A percentile compares a stretch with the other conserved stretches of the same genome.
These are phyloP conservation scores for Pseudotsuga menziesii DNA, from an alignment of 75 land plant species.

Conservation along the genomic window DNA sequence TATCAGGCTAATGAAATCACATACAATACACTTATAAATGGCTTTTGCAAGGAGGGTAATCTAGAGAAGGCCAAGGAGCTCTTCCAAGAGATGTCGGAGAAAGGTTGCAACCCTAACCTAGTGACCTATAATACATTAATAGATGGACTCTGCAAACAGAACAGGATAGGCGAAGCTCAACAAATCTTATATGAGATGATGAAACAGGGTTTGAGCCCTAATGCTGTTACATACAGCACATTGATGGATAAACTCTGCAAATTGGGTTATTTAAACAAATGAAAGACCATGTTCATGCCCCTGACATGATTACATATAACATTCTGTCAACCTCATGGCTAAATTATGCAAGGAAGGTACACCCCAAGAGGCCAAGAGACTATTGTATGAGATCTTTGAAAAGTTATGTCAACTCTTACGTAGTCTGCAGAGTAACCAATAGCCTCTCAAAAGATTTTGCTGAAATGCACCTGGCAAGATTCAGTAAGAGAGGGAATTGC, in stretches of 20 bases:
- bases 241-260: conserved; percentile 5
- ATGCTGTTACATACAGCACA: conserved; percentile 23
- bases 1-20: conserved; percentile 2
- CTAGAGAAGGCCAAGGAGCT: conserved; percentile 10
- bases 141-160: conserved; percentile 18
- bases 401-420: too few relatives aligned
- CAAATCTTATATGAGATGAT: conserved; percentile 19
- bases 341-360: too few relatives aligned
- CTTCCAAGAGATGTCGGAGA: conserved; percentile 15
- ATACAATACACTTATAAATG: conserved; percentile 15
- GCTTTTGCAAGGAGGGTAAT: conserved; percentile 19
- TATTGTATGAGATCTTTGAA: too few relatives aligned
- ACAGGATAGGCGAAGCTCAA: conserved; percentile 11
- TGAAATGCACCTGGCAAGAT: too few relatives aligned
- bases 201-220: conserved; percentile 18
- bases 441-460: too few relatives aligned
- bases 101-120: conserved; percentile 19
- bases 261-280: too few relatives aligned
- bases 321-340: too few relatives aligned
- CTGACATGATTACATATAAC: too few relatives aligned
- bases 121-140: conserved; percentile 21
- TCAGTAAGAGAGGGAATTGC: too few relatives aligned
- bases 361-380: too few relatives aligned
- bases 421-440: too few relatives aligned
- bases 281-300: too few relatives aligned